These are phyloP conservation scores for Scutellaria galericulata DNA, from an alignment of 257 asterid species.

Conservation along the genomic window DNA sequence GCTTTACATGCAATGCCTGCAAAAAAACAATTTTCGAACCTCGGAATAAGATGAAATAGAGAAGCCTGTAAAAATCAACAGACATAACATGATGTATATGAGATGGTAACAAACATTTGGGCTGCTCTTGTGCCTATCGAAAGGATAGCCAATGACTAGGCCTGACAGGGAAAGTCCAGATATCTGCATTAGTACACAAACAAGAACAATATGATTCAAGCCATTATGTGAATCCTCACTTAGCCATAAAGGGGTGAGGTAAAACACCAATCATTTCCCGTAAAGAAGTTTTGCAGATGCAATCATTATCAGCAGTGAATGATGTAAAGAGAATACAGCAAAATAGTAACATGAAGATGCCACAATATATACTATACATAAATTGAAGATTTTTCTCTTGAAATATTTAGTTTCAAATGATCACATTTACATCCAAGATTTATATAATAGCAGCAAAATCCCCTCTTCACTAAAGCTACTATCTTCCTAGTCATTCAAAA, in stretches of 20 bases:
- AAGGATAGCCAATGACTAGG: slow-evolving; percentile 73
- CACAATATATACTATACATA: background rate
- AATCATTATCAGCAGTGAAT: background rate
- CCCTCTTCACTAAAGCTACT: slow-evolving; percentile 4
- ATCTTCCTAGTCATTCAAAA: slow-evolving; percentile 8
- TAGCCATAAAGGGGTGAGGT: background rate
- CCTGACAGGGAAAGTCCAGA: slow-evolving; percentile 63
- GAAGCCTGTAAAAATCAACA: slow-evolving; percentile 10
- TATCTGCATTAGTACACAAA: slow-evolving; percentile 51
- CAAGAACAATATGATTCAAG: slow-evolving; percentile 20
- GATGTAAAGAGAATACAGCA: background rate
- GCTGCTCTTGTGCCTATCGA: slow-evolving; percentile 48
- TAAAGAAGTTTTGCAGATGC: slow-evolving; percentile 20
- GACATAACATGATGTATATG: slow-evolving; percentile 15
- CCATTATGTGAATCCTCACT: background rate
- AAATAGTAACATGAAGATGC: background rate
- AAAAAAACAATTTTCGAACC: slow-evolving; percentile 22
- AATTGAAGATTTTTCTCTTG: background rate
- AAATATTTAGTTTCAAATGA: slow-evolving; percentile 13
- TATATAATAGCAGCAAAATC: background rate
- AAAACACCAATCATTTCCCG: slow-evolving; percentile 7
- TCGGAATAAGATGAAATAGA: slow-evolving; percentile 23
- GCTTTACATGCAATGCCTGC: slow-evolving; percentile 76
- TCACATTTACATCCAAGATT: background rate
- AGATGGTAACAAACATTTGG: slow-evolving; percentile 44